Evolutionary conservation across 352 stramenopile genomes (phyloP).

Genomic region (Pythium phragmiticola): DNA sequence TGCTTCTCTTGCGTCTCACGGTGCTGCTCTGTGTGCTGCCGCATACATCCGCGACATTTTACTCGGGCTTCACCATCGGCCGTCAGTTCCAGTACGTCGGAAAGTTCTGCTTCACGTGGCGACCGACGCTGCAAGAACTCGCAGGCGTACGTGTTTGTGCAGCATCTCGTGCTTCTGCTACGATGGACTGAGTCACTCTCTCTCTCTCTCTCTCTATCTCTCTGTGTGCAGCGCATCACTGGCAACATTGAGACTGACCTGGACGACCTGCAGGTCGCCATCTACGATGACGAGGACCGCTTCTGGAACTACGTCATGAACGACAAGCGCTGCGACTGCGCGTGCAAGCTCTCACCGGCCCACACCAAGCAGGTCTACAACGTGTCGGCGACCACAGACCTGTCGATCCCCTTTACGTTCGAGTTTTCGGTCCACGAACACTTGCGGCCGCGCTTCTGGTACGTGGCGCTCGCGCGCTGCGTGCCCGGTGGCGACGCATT

Average conservation of each 20-base stretch:
- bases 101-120: constrained; percentile 84
- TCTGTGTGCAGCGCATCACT: constrained; percentile 40
- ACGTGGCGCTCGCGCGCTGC: constrained; percentile 69
- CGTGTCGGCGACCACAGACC: constrained; percentile 44
- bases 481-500: constrained; percentile 63
- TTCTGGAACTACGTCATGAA: constrained; percentile 82
- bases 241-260: constrained; percentile 66
- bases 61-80: constrained; percentile 59
- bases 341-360: constrained; percentile 64
- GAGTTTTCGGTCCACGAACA: constrained; percentile 64
- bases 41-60: constrained; percentile 34
- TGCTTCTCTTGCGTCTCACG: background rate
- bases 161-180: background rate
- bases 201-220: background rate
- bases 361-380: constrained; percentile 77
- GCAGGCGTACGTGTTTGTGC: constrained; percentile 37
- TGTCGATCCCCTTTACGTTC: constrained; percentile 57
- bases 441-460: constrained; percentile 67
- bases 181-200: background rate
- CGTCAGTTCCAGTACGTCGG: constrained; percentile 76
- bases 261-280: constrained; percentile 58
- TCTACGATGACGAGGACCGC: constrained; percentile 78
- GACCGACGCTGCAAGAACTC: constrained; percentile 51
- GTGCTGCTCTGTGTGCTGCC: background rate
- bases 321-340: constrained; percentile 55